Conservation (phyloP, 495 filamentous ascomycete species). For the Penicillium paradoxum region DNA sequence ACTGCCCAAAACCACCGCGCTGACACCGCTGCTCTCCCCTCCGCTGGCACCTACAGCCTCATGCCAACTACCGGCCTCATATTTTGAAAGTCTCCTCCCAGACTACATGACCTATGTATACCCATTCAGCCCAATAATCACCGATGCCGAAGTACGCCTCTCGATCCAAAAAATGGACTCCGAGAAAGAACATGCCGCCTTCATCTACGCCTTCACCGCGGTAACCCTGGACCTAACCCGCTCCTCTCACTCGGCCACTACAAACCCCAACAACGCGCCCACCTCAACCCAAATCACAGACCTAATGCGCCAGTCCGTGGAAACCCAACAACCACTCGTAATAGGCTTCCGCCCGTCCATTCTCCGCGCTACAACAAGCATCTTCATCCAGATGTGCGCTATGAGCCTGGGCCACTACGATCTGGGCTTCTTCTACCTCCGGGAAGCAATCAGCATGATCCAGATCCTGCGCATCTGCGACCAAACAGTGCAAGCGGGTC, state of each 20-base stretch:
- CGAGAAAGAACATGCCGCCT: constrained; percentile 17
- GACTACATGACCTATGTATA: constrained; percentile 27
- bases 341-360: constrained; percentile 19
- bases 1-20: neutral
- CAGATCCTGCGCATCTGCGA: constrained; percentile 23
- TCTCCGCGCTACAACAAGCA: constrained; percentile 13
- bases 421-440: constrained; percentile 28
- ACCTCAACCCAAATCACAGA: constrained; percentile 13
- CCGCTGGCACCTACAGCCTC: neutral
- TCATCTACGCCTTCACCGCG: constrained; percentile 25
- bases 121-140: constrained; percentile 28
- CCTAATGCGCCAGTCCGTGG: constrained; percentile 22
- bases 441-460: constrained; percentile 26
- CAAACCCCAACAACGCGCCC: neutral
- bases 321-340: constrained; percentile 16
- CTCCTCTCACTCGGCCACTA: neutral
- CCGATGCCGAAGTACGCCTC: constrained; percentile 12
- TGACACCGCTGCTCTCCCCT: neutral
- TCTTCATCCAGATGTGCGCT: constrained; percentile 27
- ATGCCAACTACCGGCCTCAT: constrained; percentile 3
- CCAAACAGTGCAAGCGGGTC: constrained; percentile 9
- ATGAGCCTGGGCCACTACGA: constrained; percentile 23
- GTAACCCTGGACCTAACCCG: constrained; percentile 26
- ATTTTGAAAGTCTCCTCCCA: constrained; percentile 13
- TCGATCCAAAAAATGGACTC: constrained; percentile 22